Conservation (phyloP, 805 yeast genomes). For the Wickerhamiella qilinensis region DNA sequence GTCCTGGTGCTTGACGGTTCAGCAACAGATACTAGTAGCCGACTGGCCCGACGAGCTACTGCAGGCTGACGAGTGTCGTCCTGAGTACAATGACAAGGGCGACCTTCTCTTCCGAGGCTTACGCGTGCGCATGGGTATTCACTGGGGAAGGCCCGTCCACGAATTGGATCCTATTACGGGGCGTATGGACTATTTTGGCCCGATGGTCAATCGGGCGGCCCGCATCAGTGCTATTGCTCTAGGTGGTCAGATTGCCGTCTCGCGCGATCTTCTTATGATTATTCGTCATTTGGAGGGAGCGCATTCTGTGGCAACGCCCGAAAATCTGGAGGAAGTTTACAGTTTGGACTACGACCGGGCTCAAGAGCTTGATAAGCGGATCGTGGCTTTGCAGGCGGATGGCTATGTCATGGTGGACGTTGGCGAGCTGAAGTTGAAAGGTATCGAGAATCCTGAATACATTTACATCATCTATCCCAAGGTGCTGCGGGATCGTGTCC, state of each 20-base stretch:
- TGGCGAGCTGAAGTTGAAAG: conserved; percentile 85
- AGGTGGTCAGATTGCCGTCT: conserved; percentile 92
- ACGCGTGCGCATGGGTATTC: conserved; percentile 95
- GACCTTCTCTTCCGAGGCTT: conserved; percentile 66
- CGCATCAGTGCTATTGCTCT: conserved; percentile 89
- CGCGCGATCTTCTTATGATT: conserved; percentile 66
- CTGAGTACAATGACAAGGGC: conserved; percentile 45
- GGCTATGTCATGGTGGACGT: conserved; percentile 53
- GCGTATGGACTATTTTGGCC: conserved; percentile 98
- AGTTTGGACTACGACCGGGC: not conserved
- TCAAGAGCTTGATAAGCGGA: not conserved
- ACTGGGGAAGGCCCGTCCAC: conserved; percentile 96
- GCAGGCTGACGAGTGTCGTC: conserved; percentile 69
- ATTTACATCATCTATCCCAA: conserved; percentile 68
- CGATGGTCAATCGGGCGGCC: conserved; percentile 92
- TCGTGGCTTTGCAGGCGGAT: conserved; percentile 32
- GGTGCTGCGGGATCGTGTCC: conserved; percentile 38
- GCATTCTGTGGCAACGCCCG: conserved; percentile 18
- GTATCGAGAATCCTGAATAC: conserved; percentile 82
- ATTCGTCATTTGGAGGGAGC: conserved; percentile 22
- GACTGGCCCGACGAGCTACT: conserved; percentile 95
- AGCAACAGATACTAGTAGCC: conserved; percentile 60
- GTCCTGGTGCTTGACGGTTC: conserved; percentile 90
- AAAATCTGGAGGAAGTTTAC: conserved; percentile 11
- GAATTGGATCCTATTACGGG: conserved; percentile 89